Evolutionary conservation across 2,329 filamentous ascomycete genomes (phyloP).

Genomic region (Epichloe coenophiala): DNA sequence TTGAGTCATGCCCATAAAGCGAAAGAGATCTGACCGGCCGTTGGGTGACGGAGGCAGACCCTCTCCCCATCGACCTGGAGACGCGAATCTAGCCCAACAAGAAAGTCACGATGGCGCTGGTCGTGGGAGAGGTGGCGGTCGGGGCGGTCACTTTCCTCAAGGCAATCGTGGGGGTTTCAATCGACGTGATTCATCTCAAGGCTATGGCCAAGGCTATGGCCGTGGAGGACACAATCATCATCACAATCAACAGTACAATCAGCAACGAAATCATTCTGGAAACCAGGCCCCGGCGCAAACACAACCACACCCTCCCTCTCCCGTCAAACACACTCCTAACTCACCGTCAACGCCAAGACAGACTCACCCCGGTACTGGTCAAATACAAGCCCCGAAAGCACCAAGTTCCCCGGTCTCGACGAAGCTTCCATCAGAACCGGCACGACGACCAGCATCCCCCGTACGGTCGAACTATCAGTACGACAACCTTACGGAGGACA

Average conservation of each 20-base stretch:
- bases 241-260: slow-evolving; percentile 8
- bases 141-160: slow-evolving; percentile 28
- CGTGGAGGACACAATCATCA: slow-evolving; percentile 14
- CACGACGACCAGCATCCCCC: slow-evolving; percentile 14
- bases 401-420: slow-evolving; percentile 7
- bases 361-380: background rate
- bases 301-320: slow-evolving; percentile 12
- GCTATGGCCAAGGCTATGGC: slow-evolving; percentile 19
- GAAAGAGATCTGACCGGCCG: slow-evolving; percentile 42
- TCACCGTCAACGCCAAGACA: slow-evolving; percentile 7
- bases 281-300: slow-evolving; percentile 9
- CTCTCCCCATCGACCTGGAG: slow-evolving; percentile 48
- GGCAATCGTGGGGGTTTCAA: slow-evolving; percentile 30
- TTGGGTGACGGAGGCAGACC: slow-evolving; percentile 38
- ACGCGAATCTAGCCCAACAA: slow-evolving; percentile 42
- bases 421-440: slow-evolving; percentile 11
- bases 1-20: slow-evolving; percentile 41
- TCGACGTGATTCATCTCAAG: slow-evolving; percentile 39
- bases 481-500: slow-evolving; percentile 59
- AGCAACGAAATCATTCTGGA: slow-evolving; percentile 8
- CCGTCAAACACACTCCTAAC: slow-evolving; percentile 9
- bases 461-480: slow-evolving; percentile 49
- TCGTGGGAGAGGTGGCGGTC: slow-evolving; percentile 24
- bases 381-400: slow-evolving; percentile 6
- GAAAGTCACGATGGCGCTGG: slow-evolving; percentile 39